These are phyloP conservation scores for Megacollybia marginata DNA, from an alignment of 768 basidiomycete genomes.

Conservation along the genomic window DNA sequence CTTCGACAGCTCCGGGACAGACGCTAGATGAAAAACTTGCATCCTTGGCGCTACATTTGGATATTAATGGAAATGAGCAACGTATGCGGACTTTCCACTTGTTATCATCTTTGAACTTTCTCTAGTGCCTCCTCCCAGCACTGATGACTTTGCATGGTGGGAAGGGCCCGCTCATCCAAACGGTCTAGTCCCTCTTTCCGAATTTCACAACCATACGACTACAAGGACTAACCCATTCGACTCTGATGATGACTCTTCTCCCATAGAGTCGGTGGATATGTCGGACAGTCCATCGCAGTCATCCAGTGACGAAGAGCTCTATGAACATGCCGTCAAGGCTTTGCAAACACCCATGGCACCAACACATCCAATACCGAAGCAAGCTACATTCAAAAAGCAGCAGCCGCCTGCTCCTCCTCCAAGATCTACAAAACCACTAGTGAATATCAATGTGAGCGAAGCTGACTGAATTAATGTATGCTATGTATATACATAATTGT, in stretches of 20 bases:
- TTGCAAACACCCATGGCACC: slow-evolving; percentile 67
- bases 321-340: slow-evolving; percentile 56
- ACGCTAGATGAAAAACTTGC: slow-evolving; percentile 67
- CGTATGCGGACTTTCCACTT: slow-evolving; percentile 2
- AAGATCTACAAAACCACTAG: too few species aligned
- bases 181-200: slow-evolving; percentile 42
- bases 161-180: slow-evolving; percentile 61
- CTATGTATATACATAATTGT: too few species aligned
- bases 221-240: slow-evolving; percentile 61
- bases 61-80: slow-evolving; percentile 35
- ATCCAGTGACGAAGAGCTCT: slow-evolving; percentile 81
- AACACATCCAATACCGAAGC: slow-evolving; percentile 29
- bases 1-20: slow-evolving; percentile 57
- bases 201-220: slow-evolving; percentile 13
- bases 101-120: background rate
- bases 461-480: too few species aligned
- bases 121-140: slow-evolving; percentile 80
- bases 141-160: slow-evolving; percentile 78
- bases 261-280: too few species aligned
- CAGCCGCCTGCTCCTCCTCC: too few species aligned
- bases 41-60: slow-evolving; percentile 39
- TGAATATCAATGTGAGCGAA: too few species aligned
- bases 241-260: slow-evolving; percentile 52
- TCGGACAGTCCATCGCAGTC: slow-evolving; percentile 64
- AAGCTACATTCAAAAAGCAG: too few species aligned